phyloP scores from a whole-genome alignment of 1,139 yeast species.

The Geotrichum siamense region DNA sequence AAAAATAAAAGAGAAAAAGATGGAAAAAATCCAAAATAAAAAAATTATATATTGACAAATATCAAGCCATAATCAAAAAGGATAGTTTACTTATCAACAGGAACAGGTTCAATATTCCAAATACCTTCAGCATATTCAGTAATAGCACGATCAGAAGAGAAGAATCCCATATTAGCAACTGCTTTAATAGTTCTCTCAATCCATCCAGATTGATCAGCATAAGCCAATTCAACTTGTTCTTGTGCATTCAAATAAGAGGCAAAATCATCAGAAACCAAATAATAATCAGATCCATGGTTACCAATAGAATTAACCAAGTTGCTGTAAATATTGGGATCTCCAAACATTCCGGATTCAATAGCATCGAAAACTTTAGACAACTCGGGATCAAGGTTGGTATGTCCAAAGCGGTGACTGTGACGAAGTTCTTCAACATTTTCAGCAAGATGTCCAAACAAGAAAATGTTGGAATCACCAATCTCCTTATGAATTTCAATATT shows the following conservation, averaged over 20 bases:
- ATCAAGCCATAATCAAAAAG: no score
- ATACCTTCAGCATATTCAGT: constrained; percentile 88
- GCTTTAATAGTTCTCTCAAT: constrained; percentile 63
- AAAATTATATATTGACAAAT: no score
- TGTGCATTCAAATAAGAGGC: constrained; percentile 82
- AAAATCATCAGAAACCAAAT: constrained; percentile 83
- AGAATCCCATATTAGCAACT: constrained; percentile 93
- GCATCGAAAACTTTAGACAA: constrained; percentile 58
- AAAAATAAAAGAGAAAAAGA: no score
- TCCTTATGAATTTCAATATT: constrained; percentile 92
- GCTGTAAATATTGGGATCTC: constrained; percentile 60
- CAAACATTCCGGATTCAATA: constrained; percentile 64
- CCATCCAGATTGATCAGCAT: constrained; percentile 63
- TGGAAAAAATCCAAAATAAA: no score
- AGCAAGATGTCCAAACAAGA: constrained; percentile 82
- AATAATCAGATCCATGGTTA: constrained; percentile 61
- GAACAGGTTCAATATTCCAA: constrained; percentile 78
- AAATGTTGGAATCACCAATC: constrained; percentile 87
- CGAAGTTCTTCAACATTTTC: constrained; percentile 85
- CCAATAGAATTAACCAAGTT: constrained; percentile 60
- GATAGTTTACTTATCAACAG: constrained; percentile 16
- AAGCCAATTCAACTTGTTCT: constrained; percentile 63
- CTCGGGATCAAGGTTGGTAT: constrained; percentile 42
- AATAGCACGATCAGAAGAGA: constrained; percentile 83
- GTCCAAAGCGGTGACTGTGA: constrained; percentile 58